These are phyloP conservation scores for Margaritispora aquatica DNA, from an alignment of 495 filamentous ascomycete species.

Conservation along the genomic window DNA sequence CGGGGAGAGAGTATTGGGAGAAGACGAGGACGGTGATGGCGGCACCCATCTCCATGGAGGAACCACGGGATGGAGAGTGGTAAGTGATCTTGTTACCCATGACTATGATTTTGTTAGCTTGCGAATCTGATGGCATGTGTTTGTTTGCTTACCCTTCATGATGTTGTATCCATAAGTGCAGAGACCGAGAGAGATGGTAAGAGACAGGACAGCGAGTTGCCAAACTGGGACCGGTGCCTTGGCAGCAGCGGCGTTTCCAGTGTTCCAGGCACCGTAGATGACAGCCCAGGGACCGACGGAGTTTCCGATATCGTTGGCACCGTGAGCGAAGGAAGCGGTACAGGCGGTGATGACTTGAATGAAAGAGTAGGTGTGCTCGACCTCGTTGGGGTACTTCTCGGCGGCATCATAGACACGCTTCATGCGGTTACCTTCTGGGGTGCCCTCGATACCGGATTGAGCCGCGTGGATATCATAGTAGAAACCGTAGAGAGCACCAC, in stretches of 20 bases:
- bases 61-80: conserved; percentile 62
- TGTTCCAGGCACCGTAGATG: conserved; percentile 60
- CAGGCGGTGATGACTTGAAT: conserved; percentile 69
- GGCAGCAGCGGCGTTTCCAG: conserved; percentile 34
- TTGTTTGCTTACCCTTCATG: conserved; percentile 44
- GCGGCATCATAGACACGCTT: conserved; percentile 54
- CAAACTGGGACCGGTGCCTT: conserved; percentile 58
- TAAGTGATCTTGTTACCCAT: conserved; percentile 66
- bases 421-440: conserved; percentile 61
- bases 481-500: conserved; percentile 55
- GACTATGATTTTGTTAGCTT: conserved; percentile 6
- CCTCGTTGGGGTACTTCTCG: conserved; percentile 65
- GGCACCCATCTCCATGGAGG: conserved; percentile 62
- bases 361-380: conserved; percentile 76
- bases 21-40: conserved; percentile 65
- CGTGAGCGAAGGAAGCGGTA: conserved; percentile 73
- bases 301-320: conserved; percentile 64
- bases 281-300: conserved; percentile 65
- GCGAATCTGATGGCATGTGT: too few species aligned
- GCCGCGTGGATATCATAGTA: conserved; percentile 70
- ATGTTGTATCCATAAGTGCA: conserved; percentile 71
- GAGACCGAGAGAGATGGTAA: conserved; percentile 44
- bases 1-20: conserved; percentile 47
- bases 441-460: conserved; percentile 56
- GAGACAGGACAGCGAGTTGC: conserved; percentile 56